Base-by-base conservation (phyloP, 2,329 filamentous ascomycete genomes). In the Botrytis tulipae region DNA sequence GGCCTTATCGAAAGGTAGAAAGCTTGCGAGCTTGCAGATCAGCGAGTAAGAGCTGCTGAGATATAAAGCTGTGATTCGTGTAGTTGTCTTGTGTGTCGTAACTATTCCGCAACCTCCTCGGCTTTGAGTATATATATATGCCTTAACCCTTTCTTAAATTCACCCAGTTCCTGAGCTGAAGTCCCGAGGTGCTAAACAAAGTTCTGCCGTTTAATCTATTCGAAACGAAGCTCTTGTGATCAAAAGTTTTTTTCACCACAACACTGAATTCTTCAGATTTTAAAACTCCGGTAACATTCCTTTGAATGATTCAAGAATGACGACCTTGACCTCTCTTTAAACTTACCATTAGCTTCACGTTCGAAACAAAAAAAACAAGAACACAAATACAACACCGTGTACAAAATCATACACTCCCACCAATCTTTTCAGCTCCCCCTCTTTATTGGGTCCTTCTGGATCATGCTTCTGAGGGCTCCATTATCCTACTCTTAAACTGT, bases 351-450 rank as follows among this genome's bases (percentile, higher is more conserved):
- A 59, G 57, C 29, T 59, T 59, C 18, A 12, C 29, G 10, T 61
- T 61, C 22, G 32, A 61, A 61, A 61, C 32, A 61, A 62, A 37
- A 62, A 61, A 62, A 9, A 62, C 16, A n/a, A 62, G 14, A 63
- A 42, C 2, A 44, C 37, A 37, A 12, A 61, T 57, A 57, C 59
- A 63, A 63, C 61, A 63, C 61, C 61, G 61, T 63, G 61, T 63
- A 63, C 61, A 63, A 44, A 63, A 42, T 29, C 37, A 6, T 29
- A 29, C 40, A 16, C 25, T 42, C 61, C 37, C 25, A 42, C 40
- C 61, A 63, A 25, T 29, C 25, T 51, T 67, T 68, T 68, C 66
- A 68, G 48, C 69, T 71, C 57, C 37, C 57, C 67, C 59, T 63
- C 57, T 44, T 63, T 35, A 63, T 29, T 70, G 37, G 40, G 59